A percentile compares a stretch with the other conserved stretches of the same genome.
Evolutionary conservation across 768 basidiomycete genomes (phyloP).

Genomic region (Fomitopsis serialis): DNA sequence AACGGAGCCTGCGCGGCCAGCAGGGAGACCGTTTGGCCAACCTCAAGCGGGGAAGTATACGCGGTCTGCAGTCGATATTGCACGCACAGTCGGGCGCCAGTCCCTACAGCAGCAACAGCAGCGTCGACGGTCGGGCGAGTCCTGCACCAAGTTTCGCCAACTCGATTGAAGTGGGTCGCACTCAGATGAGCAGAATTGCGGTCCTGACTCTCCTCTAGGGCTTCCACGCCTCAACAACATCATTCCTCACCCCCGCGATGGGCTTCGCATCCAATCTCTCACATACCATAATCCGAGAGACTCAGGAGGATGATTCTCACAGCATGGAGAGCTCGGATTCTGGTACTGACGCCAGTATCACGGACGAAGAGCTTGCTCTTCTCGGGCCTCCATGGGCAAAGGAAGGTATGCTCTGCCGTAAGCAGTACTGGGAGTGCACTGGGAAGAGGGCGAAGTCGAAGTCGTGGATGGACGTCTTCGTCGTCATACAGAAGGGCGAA

Average conservation of each 20-base stretch:
- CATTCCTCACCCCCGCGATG: constrained; percentile 79
- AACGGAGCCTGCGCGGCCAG: constrained; percentile 61
- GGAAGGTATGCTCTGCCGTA: constrained; percentile 92
- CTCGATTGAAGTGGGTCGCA: constrained; percentile 64
- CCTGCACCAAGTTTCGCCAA: constrained; percentile 94
- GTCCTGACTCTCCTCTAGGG: constrained; percentile 31
- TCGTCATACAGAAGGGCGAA: constrained; percentile 93
- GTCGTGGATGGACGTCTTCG: constrained; percentile 90
- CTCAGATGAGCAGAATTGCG: background rate
- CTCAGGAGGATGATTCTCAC: constrained; percentile 85
- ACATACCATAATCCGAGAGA: constrained; percentile 93
- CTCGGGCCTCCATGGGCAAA: constrained; percentile 99
- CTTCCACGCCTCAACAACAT: constrained; percentile 55
- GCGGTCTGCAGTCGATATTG: constrained; percentile 80
- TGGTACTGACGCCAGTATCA: constrained; percentile 73
- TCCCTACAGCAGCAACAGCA: constrained; percentile 81
- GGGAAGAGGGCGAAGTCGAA: constrained; percentile 86
- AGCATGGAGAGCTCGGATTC: constrained; percentile 64
- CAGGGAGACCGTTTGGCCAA: constrained; percentile 68
- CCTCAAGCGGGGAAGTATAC: constrained; percentile 87
- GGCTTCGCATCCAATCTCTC: constrained; percentile 96
- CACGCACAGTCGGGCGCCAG: constrained; percentile 58
- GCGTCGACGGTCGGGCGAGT: constrained; percentile 84
- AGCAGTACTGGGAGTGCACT: constrained; percentile 87
- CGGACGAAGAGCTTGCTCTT: constrained; percentile 92